A percentile compares a stretch with the other conserved stretches of the same genome.
phyloP scores from a whole-genome alignment of 768 basidiomycete species.

The Hygrocybe coccinea region DNA sequence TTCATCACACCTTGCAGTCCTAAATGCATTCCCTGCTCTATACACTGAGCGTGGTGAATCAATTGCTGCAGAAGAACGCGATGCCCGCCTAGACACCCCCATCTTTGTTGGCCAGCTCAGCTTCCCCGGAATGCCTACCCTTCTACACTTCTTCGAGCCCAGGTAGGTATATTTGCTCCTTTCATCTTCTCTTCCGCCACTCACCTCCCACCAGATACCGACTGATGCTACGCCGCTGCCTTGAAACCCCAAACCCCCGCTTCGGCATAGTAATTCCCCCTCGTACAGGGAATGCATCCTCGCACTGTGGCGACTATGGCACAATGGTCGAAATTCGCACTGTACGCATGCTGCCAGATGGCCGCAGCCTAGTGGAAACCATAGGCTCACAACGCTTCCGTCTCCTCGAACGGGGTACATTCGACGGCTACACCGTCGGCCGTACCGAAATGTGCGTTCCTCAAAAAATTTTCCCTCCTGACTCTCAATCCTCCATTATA shows the following conservation, averaged over 20 bases:
- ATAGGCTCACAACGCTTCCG: conserved; percentile 69
- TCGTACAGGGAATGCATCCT: conserved; percentile 29
- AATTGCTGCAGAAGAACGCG: conserved; percentile 73
- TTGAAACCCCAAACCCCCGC: conserved; percentile 66
- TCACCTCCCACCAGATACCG: conserved; percentile 55
- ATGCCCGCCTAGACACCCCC: conserved; percentile 78
- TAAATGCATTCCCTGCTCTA: conserved; percentile 59
- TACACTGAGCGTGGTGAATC: conserved; percentile 59
- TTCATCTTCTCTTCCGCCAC: not conserved
- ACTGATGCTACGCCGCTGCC: conserved; percentile 93
- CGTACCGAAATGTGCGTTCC: conserved; percentile 57
- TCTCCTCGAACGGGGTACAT: conserved; percentile 71
- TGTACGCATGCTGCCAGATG: conserved; percentile 86
- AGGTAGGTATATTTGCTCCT: conserved; percentile 35
- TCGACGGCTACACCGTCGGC: conserved; percentile 89
- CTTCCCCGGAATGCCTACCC: conserved; percentile 87
- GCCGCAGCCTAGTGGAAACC: conserved; percentile 78
- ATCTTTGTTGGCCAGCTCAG: conserved; percentile 87
- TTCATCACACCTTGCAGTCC: conserved; percentile 38
- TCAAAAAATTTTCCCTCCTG: conserved; percentile 11
- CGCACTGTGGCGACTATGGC: conserved; percentile 63
- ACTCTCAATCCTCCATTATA: not conserved
- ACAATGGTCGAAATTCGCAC: conserved; percentile 88
- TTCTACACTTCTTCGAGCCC: conserved; percentile 92
- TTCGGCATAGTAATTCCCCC: conserved; percentile 93